Base-by-base conservation (phyloP, 306 rosid genomes). In the Vigna angularis region DNA sequence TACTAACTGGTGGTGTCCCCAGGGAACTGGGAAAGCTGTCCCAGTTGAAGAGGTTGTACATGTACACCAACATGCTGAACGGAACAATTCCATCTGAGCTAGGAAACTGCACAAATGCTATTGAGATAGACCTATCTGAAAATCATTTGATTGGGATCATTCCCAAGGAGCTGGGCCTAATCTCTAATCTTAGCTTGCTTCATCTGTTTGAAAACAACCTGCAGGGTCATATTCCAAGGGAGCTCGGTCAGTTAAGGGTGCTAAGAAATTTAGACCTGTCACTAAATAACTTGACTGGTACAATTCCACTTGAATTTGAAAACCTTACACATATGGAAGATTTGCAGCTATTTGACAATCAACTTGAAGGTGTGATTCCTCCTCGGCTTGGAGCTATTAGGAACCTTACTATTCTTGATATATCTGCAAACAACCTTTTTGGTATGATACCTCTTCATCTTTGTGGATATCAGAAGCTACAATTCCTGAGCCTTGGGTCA, bases 101-200 rank as follows among this genome's bases (percentile, higher is more conserved):
- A 73, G 91, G 92, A 79, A 91, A 86, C 77, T 89, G 92, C 52
- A 89, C 86, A 73, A 85, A 51, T 68, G 97, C 90, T 62, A 53
- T 79, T 79, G 90, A 91, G 83, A 87, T 91, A 66, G 97, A 91
- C 77, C 86, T 91, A 22, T 91, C 93, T 1, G 97, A 91, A 66
- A 91, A 91, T 59, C 88, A 69, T 78, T 72, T 91, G 70, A 80
- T 71, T 16, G 92, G 93, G 55, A 62, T 28, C 81, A 89, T 91
- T 73, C 97, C 97, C 42, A 78, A 34, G 72, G 90, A 87, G 85
- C 79, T 91, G 64, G 89, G 91, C 24, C 58, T 75, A 74, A 80
- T 91, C 66, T 81, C 92, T 42, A 73, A 82, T 70, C 92, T 89
- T 49, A 74, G 40, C 30, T 72, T 91, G 89, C 93, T 91, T 71